phyloP scores from a whole-genome alignment of 106 monocot genomes.

The Gastrodia elata region DNA sequence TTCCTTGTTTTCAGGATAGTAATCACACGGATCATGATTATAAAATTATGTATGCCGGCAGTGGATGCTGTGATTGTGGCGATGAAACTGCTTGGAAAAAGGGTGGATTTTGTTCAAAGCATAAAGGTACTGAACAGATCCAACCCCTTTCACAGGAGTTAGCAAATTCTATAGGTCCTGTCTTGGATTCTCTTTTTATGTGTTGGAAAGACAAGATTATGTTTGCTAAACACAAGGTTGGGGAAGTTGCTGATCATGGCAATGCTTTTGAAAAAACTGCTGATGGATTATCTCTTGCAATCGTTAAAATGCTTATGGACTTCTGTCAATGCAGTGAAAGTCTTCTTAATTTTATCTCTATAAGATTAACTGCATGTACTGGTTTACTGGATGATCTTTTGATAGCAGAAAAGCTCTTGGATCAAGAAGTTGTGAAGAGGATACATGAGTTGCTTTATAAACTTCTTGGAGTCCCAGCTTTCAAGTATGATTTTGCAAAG shows the following conservation, averaged over 20 bases:
- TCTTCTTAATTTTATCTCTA: slow-evolving; percentile 60
- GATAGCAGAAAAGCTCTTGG: slow-evolving; percentile 59
- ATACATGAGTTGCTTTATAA: slow-evolving; percentile 84
- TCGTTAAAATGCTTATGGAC: slow-evolving; percentile 59
- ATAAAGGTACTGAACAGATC: slow-evolving; percentile 66
- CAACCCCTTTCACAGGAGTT: slow-evolving; percentile 48
- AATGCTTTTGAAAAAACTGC: slow-evolving; percentile 12
- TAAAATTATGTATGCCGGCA: slow-evolving; percentile 78
- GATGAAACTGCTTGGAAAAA: slow-evolving; percentile 92
- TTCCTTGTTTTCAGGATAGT: slow-evolving; percentile 89
- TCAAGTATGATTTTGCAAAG: slow-evolving; percentile 84
- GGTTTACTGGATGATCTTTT: slow-evolving; percentile 48
- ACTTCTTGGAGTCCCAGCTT: slow-evolving; percentile 71
- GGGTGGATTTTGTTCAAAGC: slow-evolving; percentile 90
- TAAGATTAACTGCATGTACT: slow-evolving; percentile 25
- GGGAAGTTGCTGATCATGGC: slow-evolving; percentile 4
- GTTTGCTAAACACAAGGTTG: slow-evolving; percentile 7
- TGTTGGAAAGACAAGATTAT: slow-evolving; percentile 59
- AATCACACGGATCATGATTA: slow-evolving; percentile 91
- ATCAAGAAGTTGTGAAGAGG: slow-evolving; percentile 46
- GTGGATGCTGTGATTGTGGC: slow-evolving; percentile 98
- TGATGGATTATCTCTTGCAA: slow-evolving; percentile 34
- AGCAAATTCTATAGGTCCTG: slow-evolving; percentile 52
- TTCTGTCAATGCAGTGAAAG: slow-evolving; percentile 72
- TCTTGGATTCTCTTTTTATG: slow-evolving; percentile 57